These are phyloP conservation scores for Halteria grandinella DNA, from an alignment of 73 alveolate species.

Conservation along the genomic window DNA sequence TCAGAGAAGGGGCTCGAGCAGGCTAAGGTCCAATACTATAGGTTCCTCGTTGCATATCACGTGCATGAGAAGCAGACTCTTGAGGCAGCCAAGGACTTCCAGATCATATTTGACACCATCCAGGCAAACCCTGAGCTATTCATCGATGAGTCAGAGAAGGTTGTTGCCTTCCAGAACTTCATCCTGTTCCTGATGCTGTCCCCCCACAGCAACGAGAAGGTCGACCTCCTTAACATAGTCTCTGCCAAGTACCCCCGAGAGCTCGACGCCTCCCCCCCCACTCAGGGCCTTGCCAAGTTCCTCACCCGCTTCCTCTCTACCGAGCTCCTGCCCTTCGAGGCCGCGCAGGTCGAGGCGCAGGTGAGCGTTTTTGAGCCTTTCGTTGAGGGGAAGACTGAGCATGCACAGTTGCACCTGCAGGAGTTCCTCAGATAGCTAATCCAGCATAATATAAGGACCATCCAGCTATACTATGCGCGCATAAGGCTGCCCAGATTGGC, in stretches of 20 bases:
- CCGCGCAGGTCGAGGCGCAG: slow-evolving; percentile 69
- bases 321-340: slow-evolving; percentile 70
- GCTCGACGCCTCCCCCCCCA: slow-evolving; percentile 65
- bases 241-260: slow-evolving; percentile 65
- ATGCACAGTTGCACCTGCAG: slow-evolving; percentile 41
- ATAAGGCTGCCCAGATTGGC: slow-evolving; percentile 80
- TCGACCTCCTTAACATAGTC: slow-evolving; percentile 70
- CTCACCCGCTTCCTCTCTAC: slow-evolving; percentile 57
- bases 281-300: slow-evolving; percentile 51
- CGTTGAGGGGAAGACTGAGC: slow-evolving; percentile 62
- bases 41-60: slow-evolving; percentile 81
- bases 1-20: slow-evolving; percentile 83
- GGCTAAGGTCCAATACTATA: slow-evolving; percentile 79
- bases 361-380: slow-evolving; percentile 62
- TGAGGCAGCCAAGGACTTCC: slow-evolving; percentile 84
- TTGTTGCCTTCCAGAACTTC: slow-evolving; percentile 62
- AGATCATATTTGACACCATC: slow-evolving; percentile 74
- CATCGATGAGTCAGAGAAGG: slow-evolving; percentile 33
- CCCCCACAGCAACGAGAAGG: slow-evolving; percentile 71
- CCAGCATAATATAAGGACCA: slow-evolving; percentile 89
- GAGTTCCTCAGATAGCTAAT: slow-evolving; percentile 84
- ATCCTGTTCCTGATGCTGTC: slow-evolving; percentile 68
- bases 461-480: slow-evolving; percentile 81
- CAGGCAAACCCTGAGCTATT: slow-evolving; percentile 60
- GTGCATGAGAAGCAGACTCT: slow-evolving; percentile 83